Evolutionary conservation across 1,284 basidiomycete species (phyloP), one percentile per base, ranked within the genome.

Genomic region (Meripilus lineatus): DNA sequence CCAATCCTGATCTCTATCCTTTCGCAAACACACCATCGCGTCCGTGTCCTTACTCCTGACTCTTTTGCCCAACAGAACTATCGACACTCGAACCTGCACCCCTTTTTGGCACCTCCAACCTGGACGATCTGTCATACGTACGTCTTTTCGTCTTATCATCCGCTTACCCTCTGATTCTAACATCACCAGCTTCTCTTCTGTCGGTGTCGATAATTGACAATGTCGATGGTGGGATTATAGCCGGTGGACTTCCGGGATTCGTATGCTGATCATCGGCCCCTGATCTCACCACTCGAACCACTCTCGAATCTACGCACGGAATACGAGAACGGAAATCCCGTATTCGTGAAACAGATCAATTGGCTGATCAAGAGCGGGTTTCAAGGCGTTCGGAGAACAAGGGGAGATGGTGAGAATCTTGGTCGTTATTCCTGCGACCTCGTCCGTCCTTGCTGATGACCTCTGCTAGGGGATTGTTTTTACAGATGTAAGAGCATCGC

Each of bases 311-410:
- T 85, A 35, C 73, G 77, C 25, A 65, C 62, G 5, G 89, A 92
- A 65, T 91, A 89, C 59, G 70, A 77, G 48, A 71, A 70, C 28
- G 80, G 81, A 3, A 70, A 73, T 1, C 62, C 65, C 2, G 58
- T 67, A 7, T 87, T 89, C 53, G 58, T 84, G 8, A 67, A 74
- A 45, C 87, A 85, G 61, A 83, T 92, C 47, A 76, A 85, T 53
- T 79, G 75, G 64, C 57, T 84, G 55, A 61, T 65, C 47, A 48
- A 55, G 52, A 58, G 70, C 42, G 86, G 86, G 2, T 89, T 77
- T 66, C 68, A 69, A 32, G 67, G 68, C 21, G 70, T 92, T 37
- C 72, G 87, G 57, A 68, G 87, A 38, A 78, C 85, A 0, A 72
- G 81, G 65, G 88, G 89, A 51, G 61, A 62, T 37, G 59, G 58